Evolutionary conservation across 305 asterid genomes (phyloP), one percentile per base, ranked within the genome.

Genomic region (Fraxinus floribunda): DNA sequence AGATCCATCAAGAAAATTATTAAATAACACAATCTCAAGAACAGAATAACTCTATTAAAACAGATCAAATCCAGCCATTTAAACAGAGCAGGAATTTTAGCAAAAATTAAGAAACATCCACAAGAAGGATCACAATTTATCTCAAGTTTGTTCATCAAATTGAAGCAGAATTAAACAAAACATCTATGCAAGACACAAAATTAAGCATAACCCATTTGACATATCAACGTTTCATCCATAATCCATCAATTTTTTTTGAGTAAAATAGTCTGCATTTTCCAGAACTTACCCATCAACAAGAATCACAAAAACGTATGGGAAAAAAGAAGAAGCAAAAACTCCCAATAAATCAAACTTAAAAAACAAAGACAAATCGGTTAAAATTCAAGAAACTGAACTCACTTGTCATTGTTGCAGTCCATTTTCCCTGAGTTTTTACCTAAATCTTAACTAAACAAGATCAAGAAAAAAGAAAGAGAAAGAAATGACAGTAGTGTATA

Each of bases 361-460:
- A 66, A 39, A 75, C 4, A 66, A 29, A 10, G 22, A n/a, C 77
- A 72, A 29, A 18, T 22, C 16, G 74, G 44, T 76, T 30, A 57
- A 79, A 73, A 78, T 24, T 80, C 22, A 62, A 81, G 76, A 76
- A 64, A 60, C 32, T 60, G 32, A 88, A 88, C 20, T 89, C 85
- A 92, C 97, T 84, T 85, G 74, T 85, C 91, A 71, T 72, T 83
- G 86, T 75, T 79, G 89, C 79, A 86, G 86, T 89, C 83, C 97
- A 92, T 93, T 77, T 82, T 44, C 81, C 49, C 22, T 49, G 68
- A 26, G 77, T 2, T 29, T 38, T 16, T 44, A 5, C 30, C 77
- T 52, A 70, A 79, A 68, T 55, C 75, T 32, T 35, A 75, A 9
- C 71, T 24, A 10, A 44, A 26, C 26, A 39, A 84, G 7, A 7